Evolutionary conservation across 2,329 filamentous ascomycete species (phyloP), one percentile per base, ranked within the genome.

Genomic region (Westerdykella sp.): DNA sequence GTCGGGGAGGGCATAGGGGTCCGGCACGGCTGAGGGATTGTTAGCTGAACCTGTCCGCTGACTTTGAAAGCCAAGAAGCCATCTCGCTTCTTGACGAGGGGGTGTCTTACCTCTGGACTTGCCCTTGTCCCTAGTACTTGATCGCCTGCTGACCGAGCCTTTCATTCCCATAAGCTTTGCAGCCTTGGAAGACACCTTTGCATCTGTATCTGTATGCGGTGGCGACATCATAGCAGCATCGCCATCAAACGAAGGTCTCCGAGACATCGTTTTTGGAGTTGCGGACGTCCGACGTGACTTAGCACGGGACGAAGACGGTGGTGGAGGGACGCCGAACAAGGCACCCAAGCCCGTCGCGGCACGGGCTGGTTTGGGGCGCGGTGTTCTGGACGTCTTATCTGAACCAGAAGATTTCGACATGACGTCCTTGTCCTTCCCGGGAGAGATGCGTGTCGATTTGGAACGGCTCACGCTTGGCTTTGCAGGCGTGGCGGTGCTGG

Each of bases 381-480:
- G 61, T 21, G 62, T 59, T 46, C 75, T 77, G 40, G 78, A 76
- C 42, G 78, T 77, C 61, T 83, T 85, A 53, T 90, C 88, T 15
- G 85, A 89, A 11, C 77, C 76, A 15, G 85, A 90, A 35, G 81
- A 85, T 56, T 81, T 85, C 0, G 81, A 83, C 11, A 77, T 74
- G 43, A 73, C 72, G 48, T 85, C 83, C 56, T 77, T 79, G 32
- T 85, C 81, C 37, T 73, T 75, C 35, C 55, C 60, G 9, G 62
- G 62, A 13, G 61, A 54, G n/a, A 58, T 59, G 48, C 73, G 73
- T 30, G 71, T 73, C 9, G 80, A 80, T 59, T 80, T 83, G 9
- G 79, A 78, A 38, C 78, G 70, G 18, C 62, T 68, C 35, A 79
- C 50, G 9, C 66, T 70, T 12, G 75, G 63, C 44, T 72, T 70